Conservation (phyloP, 495 filamentous ascomycete species). For the Aspergillus affinis region DNA sequence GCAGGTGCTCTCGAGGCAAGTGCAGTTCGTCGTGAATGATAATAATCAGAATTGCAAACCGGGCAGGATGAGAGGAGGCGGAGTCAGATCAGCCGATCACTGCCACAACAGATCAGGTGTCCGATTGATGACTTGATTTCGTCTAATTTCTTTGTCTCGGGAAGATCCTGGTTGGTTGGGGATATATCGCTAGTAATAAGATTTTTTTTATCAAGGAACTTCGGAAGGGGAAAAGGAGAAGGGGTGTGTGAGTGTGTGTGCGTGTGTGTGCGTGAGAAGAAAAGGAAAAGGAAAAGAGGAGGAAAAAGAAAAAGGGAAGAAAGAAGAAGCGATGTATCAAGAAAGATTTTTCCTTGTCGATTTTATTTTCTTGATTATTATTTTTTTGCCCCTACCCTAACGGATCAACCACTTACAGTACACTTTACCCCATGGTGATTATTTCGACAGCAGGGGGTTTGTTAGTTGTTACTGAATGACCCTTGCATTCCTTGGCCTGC, state of each 20-base stretch:
- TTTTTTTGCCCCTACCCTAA: neutral
- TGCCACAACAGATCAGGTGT: slow-evolving; percentile 9
- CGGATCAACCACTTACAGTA: neutral
- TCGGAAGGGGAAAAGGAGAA: neutral
- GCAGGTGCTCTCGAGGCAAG: no score
- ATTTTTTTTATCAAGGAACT: neutral
- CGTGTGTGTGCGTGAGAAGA: no score
- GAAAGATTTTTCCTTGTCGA: no score
- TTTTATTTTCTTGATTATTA: no score
- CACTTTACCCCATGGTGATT: neutral
- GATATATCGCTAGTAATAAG: neutral
- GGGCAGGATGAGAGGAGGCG: neutral
- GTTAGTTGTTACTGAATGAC: neutral
- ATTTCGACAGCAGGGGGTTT: neutral
- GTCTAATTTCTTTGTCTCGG: neutral
- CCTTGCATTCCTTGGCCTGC: neutral
- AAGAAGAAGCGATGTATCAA: neutral
- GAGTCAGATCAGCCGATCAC: slow-evolving; percentile 21
- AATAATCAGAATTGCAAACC: neutral
- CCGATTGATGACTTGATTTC: neutral
- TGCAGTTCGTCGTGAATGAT: neutral
- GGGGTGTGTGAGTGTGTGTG: no score
- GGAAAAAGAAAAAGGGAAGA: neutral
- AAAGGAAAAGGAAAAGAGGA: neutral
- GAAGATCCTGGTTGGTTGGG: no score